A percentile compares a stretch with the other conserved stretches of the same genome.
phyloP scores from a whole-genome alignment of 495 filamentous ascomycete species.

The Aspergillus incahuasiensis region DNA sequence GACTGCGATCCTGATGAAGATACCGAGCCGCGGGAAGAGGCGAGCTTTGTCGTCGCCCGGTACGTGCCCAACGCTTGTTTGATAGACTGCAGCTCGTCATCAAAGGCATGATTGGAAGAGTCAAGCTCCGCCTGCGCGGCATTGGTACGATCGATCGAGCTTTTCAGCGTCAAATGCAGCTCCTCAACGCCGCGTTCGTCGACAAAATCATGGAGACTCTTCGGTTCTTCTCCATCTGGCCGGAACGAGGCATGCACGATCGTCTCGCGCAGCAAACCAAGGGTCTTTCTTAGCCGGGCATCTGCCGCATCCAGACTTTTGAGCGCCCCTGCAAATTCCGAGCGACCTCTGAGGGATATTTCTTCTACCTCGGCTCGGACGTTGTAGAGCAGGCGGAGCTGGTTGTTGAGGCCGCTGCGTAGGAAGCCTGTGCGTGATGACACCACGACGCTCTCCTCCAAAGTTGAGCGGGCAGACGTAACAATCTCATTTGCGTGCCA shows the following conservation, averaged over 20 bases:
- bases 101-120: conserved; percentile 42
- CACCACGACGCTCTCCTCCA: conserved; percentile 77
- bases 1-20: conserved; percentile 34
- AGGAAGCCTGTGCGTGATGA: conserved; percentile 75
- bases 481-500: conserved; percentile 86
- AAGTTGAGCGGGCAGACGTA: conserved; percentile 62
- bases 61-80: conserved; percentile 51
- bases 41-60: conserved; percentile 35
- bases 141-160: conserved; percentile 56
- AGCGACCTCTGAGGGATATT: conserved; percentile 45
- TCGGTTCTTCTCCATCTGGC: conserved; percentile 59
- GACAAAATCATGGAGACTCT: conserved; percentile 83
- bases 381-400: conserved; percentile 62
- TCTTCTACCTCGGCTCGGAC: conserved; percentile 59
- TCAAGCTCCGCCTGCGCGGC: conserved; percentile 52
- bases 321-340: conserved; percentile 61
- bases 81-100: conserved; percentile 58
- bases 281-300: conserved; percentile 62
- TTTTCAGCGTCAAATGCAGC: conserved; percentile 60
- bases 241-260: conserved; percentile 71
- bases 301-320: conserved; percentile 71
- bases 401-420: conserved; percentile 64
- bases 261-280: conserved; percentile 64
- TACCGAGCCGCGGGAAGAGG: conserved; percentile 38
- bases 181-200: conserved; percentile 73